Conservation (phyloP, 140 eudicot genomes). For the Senecio squalidus region DNA sequence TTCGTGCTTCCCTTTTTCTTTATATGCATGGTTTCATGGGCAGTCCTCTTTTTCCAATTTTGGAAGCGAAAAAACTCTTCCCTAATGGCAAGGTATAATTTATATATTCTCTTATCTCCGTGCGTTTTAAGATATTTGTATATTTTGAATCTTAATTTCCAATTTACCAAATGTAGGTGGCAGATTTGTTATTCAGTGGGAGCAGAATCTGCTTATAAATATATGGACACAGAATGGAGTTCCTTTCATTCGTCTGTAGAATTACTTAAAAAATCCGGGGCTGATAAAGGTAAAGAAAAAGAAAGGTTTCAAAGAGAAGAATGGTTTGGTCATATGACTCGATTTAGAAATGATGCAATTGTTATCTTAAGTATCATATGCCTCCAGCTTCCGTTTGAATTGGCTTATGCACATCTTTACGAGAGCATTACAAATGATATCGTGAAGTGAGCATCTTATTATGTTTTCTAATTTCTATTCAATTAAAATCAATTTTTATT, state of each 20-base stretch:
- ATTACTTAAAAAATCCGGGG: conserved; percentile 31
- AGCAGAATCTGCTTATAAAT: conserved; percentile 52
- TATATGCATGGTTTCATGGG: conserved; percentile 66
- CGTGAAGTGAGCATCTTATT: conserved; percentile 49
- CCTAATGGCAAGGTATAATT: conserved; percentile 66
- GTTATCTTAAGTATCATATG: conserved; percentile 74
- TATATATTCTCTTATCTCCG: not conserved
- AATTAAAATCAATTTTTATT: too few relatives aligned
- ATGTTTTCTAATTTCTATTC: not conserved
- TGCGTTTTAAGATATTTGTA: not conserved
- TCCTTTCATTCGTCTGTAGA: conserved; percentile 46
- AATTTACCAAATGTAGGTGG: conserved; percentile 45
- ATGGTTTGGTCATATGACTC: conserved; percentile 67
- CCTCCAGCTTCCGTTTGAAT: conserved; percentile 91
- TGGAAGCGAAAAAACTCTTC: conserved; percentile 88
- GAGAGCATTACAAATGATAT: conserved; percentile 58
- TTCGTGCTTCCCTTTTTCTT: conserved; percentile 79
- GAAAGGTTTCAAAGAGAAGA: conserved; percentile 78
- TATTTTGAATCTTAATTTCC: not conserved
- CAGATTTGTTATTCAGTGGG: conserved; percentile 56
- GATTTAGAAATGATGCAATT: conserved; percentile 81
- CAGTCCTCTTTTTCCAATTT: conserved; percentile 82
- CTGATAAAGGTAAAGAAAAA: conserved; percentile 42
- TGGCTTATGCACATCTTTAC: conserved; percentile 94
- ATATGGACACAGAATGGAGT: conserved; percentile 47